Evolutionary conservation across 2,329 filamentous ascomycete genomes (phyloP).

Genomic region (Epichloe typhina): DNA sequence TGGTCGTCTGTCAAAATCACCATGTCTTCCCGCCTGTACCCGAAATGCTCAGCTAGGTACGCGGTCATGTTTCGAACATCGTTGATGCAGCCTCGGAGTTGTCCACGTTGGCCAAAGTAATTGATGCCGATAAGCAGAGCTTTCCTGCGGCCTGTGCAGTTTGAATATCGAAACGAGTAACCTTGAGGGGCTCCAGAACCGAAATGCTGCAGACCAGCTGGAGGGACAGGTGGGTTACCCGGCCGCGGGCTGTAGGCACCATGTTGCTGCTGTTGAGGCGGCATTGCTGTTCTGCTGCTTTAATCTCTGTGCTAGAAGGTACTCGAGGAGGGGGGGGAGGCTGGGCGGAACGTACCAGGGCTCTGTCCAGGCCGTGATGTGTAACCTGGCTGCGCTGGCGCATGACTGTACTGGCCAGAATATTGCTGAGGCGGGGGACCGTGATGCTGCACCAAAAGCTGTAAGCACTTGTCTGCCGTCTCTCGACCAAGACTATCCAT

Average conservation of each 20-base stretch:
- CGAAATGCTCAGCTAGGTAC: slow-evolving; percentile 79
- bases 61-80: slow-evolving; percentile 95
- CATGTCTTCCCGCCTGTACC: slow-evolving; percentile 93
- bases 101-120: slow-evolving; percentile 85
- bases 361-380: slow-evolving; percentile 32
- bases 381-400: slow-evolving; percentile 31
- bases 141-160: slow-evolving; percentile 78
- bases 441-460: slow-evolving; percentile 8
- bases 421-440: slow-evolving; percentile 22
- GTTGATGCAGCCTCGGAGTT: slow-evolving; percentile 89
- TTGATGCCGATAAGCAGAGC: slow-evolving; percentile 90
- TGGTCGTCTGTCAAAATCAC: slow-evolving; percentile 93
- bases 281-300: background rate
- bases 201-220: slow-evolving; percentile 55
- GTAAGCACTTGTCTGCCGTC: background rate
- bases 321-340: background rate
- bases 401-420: slow-evolving; percentile 15
- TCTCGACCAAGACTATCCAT: background rate
- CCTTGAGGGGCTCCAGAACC: slow-evolving; percentile 66
- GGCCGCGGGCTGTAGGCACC: slow-evolving; percentile 3
- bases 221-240: slow-evolving; percentile 48
- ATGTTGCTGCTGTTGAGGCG: slow-evolving; percentile 7
- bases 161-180: slow-evolving; percentile 84
- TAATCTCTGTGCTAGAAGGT: background rate
- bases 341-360: slow-evolving; percentile 10